phyloP scores from a whole-genome alignment of 257 asterid species.

The Ehretia macrophylla region DNA sequence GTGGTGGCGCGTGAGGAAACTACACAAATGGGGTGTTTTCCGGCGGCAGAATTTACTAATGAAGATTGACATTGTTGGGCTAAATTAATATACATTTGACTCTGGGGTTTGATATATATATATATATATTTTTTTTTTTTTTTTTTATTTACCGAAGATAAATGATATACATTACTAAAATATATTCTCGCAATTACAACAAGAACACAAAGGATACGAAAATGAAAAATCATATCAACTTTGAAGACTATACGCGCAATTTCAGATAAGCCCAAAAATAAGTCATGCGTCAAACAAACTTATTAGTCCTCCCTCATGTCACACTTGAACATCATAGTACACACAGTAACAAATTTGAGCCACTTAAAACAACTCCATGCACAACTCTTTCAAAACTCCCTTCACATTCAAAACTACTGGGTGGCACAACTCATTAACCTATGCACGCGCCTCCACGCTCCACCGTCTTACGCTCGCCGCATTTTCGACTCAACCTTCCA shows the following conservation, averaged over 20 bases:
- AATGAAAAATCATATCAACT: no score
- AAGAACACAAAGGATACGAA: no score
- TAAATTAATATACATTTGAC: no score
- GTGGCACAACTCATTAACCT: slow-evolving; percentile 41
- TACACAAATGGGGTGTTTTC: slow-evolving; percentile 20
- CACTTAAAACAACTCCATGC: slow-evolving; percentile 54
- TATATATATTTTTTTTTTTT: no score
- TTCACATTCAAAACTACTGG: slow-evolving; percentile 36
- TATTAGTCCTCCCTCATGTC: slow-evolving; percentile 10
- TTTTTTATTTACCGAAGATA: no score
- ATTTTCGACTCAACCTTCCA: slow-evolving; percentile 36
- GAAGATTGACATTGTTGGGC: slow-evolving; percentile 6
- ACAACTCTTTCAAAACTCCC: slow-evolving; percentile 44
- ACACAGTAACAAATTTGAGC: slow-evolving; percentile 16
- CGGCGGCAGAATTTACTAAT: slow-evolving; percentile 41
- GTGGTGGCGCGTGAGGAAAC: slow-evolving; percentile 26
- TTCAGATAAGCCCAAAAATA: no score
- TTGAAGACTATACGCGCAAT: no score
- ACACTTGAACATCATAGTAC: slow-evolving; percentile 21
- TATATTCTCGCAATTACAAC: no score
- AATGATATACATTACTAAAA: no score
- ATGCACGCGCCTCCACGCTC: slow-evolving; percentile 61
- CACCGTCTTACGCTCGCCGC: slow-evolving; percentile 33
- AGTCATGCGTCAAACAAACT: no score
- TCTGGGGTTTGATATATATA: no score